Evolutionary conservation across 768 basidiomycete species (phyloP), one percentile per base, ranked within the genome.

Genomic region (Sutorius australiensis): DNA sequence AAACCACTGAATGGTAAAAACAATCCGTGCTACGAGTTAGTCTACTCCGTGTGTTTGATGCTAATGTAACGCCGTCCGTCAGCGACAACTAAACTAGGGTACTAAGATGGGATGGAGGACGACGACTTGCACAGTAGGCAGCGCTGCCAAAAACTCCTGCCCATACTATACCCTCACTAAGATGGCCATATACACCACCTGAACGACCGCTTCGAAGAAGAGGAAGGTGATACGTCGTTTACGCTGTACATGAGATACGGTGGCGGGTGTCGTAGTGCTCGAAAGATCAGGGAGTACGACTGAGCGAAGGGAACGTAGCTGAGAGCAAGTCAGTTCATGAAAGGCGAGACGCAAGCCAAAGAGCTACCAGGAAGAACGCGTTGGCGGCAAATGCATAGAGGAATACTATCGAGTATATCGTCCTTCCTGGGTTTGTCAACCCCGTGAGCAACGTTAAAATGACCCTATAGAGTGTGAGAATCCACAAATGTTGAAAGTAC

Each of bases 251-350:
- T 87, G 85, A 33, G 84, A 86, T 17, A 93, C 81, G 0, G 88
- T 88, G 14, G 73, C 77, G 3, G 80, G 41, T 67, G 66, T 67
- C 3, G 66, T 11, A 3, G 62, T 80, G 34, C 72, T 79, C 34
- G 77, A 74, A 3, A 77, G 63, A 68, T 97, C 93, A 5, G 95
- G 92, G 1, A 97, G 80, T 48, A 97, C 85, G 50, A 97, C 84
- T 17, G 92, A 91, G 48, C 94, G 91, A 27, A 98, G 79, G 1
- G 95, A 95, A 40, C 94, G 92, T 21, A 97, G 83, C 94, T 95
- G 66, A 38, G n/a, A 27, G n/a, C 7, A 14, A 5, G 34, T 61
- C 40, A 55, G 36, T 16, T 30, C 3, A 7, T 24, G 11, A 0
- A 19, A 44, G 6, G 6, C 4, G 11, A 10, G 1, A 42, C 1